Evolutionary conservation across 345 rosid genomes (phyloP).

Genomic region (Eucalyptus tenuipes): DNA sequence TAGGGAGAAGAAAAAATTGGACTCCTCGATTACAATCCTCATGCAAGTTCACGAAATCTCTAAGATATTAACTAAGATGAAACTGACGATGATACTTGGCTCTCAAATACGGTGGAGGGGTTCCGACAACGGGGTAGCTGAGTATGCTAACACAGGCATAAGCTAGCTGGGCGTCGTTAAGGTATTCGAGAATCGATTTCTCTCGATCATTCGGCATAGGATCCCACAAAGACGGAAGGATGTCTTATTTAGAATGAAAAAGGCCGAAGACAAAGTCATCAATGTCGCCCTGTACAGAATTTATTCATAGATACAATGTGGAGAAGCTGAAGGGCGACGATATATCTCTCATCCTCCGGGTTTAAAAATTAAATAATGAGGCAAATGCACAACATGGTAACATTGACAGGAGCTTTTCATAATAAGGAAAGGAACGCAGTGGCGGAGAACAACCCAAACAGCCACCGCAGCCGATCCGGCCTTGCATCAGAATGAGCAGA

Average conservation of each 20-base stretch:
- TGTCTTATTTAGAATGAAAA: background rate
- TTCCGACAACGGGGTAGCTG: background rate
- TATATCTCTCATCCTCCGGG: background rate
- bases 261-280: background rate
- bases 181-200: background rate
- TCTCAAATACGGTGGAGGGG: background rate
- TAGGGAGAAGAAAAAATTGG: background rate
- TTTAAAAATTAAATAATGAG: background rate
- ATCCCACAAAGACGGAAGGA: background rate
- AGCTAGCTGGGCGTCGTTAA: background rate
- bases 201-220: background rate
- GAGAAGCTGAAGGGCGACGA: background rate
- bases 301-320: background rate
- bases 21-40: background rate
- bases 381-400: background rate
- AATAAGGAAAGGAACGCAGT: background rate
- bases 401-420: background rate
- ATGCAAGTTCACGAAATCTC: background rate
- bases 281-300: background rate
- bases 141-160: background rate
- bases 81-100: background rate
- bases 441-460: conserved; percentile 8
- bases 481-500: conserved; percentile 6
- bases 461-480: conserved; percentile 9
- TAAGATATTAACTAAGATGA: background rate